Conservation (phyloP, 2,329 filamentous ascomycete genomes). For the Alternaria viburni region DNA sequence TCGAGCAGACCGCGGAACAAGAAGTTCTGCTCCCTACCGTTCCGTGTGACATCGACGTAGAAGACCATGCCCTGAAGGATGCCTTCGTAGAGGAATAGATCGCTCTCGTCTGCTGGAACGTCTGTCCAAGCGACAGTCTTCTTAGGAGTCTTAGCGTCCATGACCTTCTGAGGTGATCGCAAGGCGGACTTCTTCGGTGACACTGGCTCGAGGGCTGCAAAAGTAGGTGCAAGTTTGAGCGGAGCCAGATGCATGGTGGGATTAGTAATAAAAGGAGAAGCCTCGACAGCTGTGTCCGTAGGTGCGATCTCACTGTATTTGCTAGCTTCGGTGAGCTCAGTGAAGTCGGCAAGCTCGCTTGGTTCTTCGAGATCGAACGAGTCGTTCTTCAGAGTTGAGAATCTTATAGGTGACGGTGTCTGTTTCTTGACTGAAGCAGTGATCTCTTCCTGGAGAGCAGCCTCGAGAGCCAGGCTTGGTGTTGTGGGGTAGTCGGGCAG, state of each 20-base stretch:
- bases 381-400: constrained; percentile 11
- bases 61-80: constrained; percentile 69
- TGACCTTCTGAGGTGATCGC: constrained; percentile 43
- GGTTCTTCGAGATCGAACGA: constrained; percentile 17
- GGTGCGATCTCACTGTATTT: constrained; percentile 19
- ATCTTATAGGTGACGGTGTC: constrained; percentile 26
- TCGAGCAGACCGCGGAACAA: constrained; percentile 80
- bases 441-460: constrained; percentile 35
- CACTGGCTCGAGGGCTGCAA: constrained; percentile 17
- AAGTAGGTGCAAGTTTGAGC: constrained; percentile 12
- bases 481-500: constrained; percentile 31
- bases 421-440: constrained; percentile 35
- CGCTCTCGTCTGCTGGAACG: constrained; percentile 27
- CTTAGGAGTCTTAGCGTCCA: constrained; percentile 42
- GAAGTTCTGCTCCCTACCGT: constrained; percentile 65
- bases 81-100: constrained; percentile 30
- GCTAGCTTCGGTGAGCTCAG: constrained; percentile 19
- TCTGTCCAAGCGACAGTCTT: constrained; percentile 45
- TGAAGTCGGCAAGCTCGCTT: constrained; percentile 19
- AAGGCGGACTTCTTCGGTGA: constrained; percentile 44
- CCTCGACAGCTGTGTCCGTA: constrained; percentile 19
- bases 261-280: constrained; percentile 10
- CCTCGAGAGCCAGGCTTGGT: constrained; percentile 30
- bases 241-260: constrained; percentile 25
- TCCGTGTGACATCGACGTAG: constrained; percentile 81